Conservation (phyloP, 176 grass and related monocot species). For the Bothriochloa decipiens region DNA sequence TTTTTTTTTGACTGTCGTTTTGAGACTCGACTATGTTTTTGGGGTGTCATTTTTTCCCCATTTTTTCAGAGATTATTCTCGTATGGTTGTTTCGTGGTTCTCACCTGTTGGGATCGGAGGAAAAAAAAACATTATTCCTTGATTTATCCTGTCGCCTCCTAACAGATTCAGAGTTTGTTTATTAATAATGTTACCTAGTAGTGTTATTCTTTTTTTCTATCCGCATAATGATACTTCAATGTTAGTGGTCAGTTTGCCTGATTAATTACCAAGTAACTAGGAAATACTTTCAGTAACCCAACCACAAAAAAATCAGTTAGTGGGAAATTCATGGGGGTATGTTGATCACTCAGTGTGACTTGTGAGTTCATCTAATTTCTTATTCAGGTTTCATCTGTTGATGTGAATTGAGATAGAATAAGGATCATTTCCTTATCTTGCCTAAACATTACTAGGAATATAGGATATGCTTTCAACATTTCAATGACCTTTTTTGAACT, state of each 20-base stretch:
- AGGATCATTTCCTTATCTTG: background rate
- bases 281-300: background rate
- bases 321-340: background rate
- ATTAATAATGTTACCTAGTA: background rate
- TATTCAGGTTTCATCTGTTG: background rate
- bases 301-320: background rate
- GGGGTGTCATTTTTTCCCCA: background rate
- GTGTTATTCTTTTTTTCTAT: background rate
- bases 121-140: background rate
- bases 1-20: background rate
- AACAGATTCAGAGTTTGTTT: constrained; percentile 8
- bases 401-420: background rate
- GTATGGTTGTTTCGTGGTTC: background rate
- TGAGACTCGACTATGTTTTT: background rate
- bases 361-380: background rate
- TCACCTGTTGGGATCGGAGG: background rate
- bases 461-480: background rate
- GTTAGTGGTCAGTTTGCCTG: background rate
- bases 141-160: background rate
- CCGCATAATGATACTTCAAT: background rate
- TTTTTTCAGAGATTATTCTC: background rate
- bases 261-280: background rate
- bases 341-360: background rate
- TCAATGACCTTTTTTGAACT: background rate
- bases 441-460: background rate